Evolutionary conservation across 345 rosid genomes (phyloP).

Genomic region (Gynandropsis gynandra): DNA sequence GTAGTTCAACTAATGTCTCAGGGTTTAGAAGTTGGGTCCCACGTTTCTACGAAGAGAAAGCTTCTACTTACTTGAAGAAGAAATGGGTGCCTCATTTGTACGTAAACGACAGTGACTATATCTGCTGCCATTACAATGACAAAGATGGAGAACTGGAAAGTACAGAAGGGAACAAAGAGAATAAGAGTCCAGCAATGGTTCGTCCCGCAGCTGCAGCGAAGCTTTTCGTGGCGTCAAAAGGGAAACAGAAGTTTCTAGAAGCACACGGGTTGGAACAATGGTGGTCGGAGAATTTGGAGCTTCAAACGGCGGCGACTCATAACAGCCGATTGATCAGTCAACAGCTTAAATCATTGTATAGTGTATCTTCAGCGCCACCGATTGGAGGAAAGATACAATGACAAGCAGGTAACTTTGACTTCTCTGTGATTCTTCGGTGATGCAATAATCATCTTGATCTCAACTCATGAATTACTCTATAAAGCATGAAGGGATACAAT

Average conservation of each 20-base stretch:
- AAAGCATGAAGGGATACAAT: too few species aligned
- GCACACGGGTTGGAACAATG: conserved; percentile 95
- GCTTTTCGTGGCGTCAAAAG: conserved; percentile 83
- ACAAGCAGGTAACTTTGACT: too few species aligned
- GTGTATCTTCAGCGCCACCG: conserved; percentile 36
- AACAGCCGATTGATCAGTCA: conserved; percentile 76
- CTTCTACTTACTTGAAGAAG: conserved; percentile 35
- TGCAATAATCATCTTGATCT: too few species aligned
- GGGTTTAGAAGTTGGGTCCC: conserved; percentile 64
- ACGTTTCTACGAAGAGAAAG: conserved; percentile 37
- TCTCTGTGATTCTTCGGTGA: too few species aligned
- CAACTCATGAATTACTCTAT: too few species aligned
- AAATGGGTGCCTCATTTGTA: conserved; percentile 91
- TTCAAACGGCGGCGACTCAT: conserved; percentile 51
- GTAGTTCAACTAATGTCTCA: conserved; percentile 20
- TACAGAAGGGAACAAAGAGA: conserved; percentile 41
- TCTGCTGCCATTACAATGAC: conserved; percentile 70
- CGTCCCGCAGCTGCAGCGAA: conserved; percentile 57
- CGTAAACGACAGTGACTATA: conserved; percentile 84
- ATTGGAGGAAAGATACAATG: not conserved
- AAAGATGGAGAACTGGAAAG: conserved; percentile 38
- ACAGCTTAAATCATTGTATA: conserved; percentile 78
- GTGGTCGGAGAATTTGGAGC: conserved; percentile 92
- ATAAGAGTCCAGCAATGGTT: conserved; percentile 21
- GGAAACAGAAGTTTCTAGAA: conserved; percentile 87